These are phyloP conservation scores for Wickerhamiella azyma DNA, from an alignment of 805 yeast species.

Conservation along the genomic window DNA sequence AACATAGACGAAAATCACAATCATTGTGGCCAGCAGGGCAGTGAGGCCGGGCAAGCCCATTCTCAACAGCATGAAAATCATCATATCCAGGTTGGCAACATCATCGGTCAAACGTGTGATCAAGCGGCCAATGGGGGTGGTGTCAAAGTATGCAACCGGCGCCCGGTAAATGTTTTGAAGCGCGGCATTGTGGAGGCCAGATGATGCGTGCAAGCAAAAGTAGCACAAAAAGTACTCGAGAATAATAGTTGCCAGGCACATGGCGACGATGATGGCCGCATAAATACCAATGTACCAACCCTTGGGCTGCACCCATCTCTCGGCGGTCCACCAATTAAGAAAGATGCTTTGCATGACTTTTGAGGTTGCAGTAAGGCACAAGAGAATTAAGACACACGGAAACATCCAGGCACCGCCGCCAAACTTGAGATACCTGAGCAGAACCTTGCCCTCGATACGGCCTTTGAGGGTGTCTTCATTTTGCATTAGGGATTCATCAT, in stretches of 20 bases:
- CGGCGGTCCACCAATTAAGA: conserved; percentile 63
- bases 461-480: background rate
- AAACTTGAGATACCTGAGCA: background rate
- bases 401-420: background rate
- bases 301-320: conserved; percentile 36
- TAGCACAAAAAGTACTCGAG: conserved; percentile 26
- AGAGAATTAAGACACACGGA: background rate
- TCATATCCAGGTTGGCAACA: conserved; percentile 71
- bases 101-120: conserved; percentile 79
- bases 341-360: conserved; percentile 24
- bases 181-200: conserved; percentile 47
- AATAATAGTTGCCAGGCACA: conserved; percentile 4
- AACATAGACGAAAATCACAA: conserved; percentile 52
- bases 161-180: conserved; percentile 51
- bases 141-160: conserved; percentile 72
- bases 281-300: conserved; percentile 57
- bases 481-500: background rate
- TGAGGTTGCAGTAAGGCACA: conserved; percentile 21
- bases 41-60: conserved; percentile 40
- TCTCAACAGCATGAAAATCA: conserved; percentile 54
- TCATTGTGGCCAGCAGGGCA: conserved; percentile 46
- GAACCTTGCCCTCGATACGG: background rate
- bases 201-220: conserved; percentile 44
- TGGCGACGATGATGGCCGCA: conserved; percentile 36
- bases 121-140: conserved; percentile 78